A percentile compares a stretch with the other conserved stretches of the same genome.
Evolutionary conservation across 192 early-diverging fungal species (phyloP).

Genomic region (Phycomyces blakesleeanus): DNA sequence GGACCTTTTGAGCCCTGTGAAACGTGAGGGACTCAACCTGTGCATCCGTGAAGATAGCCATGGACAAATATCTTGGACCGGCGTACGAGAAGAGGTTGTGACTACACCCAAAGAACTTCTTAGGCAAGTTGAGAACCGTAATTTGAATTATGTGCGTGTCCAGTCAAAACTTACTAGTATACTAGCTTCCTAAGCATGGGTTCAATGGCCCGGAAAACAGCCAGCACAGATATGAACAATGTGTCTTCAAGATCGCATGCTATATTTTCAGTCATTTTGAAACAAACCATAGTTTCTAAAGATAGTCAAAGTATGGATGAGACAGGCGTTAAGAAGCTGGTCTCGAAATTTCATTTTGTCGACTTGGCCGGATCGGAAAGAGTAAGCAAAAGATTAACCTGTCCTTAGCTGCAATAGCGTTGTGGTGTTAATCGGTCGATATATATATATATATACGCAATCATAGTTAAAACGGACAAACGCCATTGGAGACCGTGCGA

Average conservation of each 20-base stretch:
- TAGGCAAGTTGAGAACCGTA: constrained; percentile 32
- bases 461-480: constrained; percentile 78
- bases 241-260: constrained; percentile 92
- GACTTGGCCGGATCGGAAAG: constrained; percentile 97
- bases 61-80: constrained; percentile 81
- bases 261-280: constrained; percentile 88
- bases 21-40: constrained; percentile 16
- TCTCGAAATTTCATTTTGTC: constrained; percentile 93
- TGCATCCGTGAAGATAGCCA: constrained; percentile 74
- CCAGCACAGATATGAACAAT: constrained; percentile 93
- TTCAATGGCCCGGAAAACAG: constrained; percentile 61
- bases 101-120: constrained; percentile 56
- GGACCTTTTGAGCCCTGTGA: constrained; percentile 65
- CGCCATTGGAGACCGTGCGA: constrained; percentile 86
- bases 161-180: constrained; percentile 12
- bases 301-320: constrained; percentile 27
- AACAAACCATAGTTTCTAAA: constrained; percentile 55
- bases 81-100: constrained; percentile 79
- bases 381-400: too few relatives aligned
- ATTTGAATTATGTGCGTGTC: neutral
- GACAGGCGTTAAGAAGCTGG: constrained; percentile 8
- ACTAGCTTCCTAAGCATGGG: constrained; percentile 50
- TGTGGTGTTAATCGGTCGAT: constrained; percentile 5
- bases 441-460: neutral
- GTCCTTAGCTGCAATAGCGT: too few relatives aligned